Percentiles rank a stretch among this genome's conserved stretches.
Conservation (phyloP, 257 asterid genomes). For the Penstemon davidsonii region DNA sequence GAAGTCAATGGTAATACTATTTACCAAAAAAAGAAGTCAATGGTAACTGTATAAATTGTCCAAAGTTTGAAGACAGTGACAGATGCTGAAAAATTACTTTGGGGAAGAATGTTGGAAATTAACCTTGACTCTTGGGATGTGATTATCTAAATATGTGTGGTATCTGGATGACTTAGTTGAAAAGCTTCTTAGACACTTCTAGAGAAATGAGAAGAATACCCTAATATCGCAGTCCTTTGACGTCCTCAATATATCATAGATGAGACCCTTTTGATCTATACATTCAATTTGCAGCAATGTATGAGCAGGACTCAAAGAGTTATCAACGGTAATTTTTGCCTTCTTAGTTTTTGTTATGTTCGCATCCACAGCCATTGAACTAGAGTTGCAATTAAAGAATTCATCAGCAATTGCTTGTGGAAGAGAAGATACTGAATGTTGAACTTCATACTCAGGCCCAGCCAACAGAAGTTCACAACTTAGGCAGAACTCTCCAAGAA, state of each 20-base stretch:
- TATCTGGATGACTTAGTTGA: too few relatives aligned
- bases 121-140: too few relatives aligned
- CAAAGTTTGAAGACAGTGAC: too few relatives aligned
- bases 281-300: slow-evolving; percentile 55
- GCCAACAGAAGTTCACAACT: slow-evolving; percentile 48
- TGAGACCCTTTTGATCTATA: slow-evolving; percentile 51
- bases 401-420: slow-evolving; percentile 40
- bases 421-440: slow-evolving; percentile 41
- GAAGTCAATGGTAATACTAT: too few relatives aligned
- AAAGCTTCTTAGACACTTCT: too few relatives aligned
- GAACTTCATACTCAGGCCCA: slow-evolving; percentile 40
- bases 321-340: slow-evolving; percentile 41
- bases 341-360: slow-evolving; percentile 10
- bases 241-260: slow-evolving; percentile 51
- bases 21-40: too few relatives aligned
- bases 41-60: too few relatives aligned
- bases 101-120: too few relatives aligned
- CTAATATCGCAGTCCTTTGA: slow-evolving; percentile 50
- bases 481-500: slow-evolving; percentile 47
- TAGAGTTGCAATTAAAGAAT: slow-evolving; percentile 29
- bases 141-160: too few relatives aligned
- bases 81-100: too few relatives aligned
- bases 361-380: background rate
- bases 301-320: slow-evolving; percentile 47
- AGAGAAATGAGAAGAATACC: slow-evolving; percentile 23